Percentiles rank a stretch among this genome's conserved stretches.
Evolutionary conservation across 768 basidiomycete genomes (phyloP).

Genomic region (Leccinum aurantiacum): DNA sequence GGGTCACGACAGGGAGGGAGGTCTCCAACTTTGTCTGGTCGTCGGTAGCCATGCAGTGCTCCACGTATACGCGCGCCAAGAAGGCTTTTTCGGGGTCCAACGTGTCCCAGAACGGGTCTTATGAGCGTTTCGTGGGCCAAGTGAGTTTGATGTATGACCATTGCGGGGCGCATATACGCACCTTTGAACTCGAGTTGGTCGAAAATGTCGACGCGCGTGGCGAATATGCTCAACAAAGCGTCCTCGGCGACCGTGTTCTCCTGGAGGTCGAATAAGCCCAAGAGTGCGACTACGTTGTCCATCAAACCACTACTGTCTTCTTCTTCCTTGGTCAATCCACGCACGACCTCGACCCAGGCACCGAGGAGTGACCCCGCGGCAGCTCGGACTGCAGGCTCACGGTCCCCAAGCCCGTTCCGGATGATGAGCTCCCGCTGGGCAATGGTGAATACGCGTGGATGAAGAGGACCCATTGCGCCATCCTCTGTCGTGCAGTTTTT

Average conservation of each 20-base stretch:
- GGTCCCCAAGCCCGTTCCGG: conserved; percentile 81
- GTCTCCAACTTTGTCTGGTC: conserved; percentile 64
- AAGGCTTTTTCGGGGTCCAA: conserved; percentile 78
- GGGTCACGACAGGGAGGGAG: conserved; percentile 80
- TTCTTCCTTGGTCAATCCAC: conserved; percentile 34
- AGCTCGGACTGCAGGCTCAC: conserved; percentile 68
- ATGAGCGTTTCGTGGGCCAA: neutral
- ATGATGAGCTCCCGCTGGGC: conserved; percentile 77
- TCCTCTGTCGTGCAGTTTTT: conserved; percentile 36
- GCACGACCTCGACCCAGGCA: conserved; percentile 69
- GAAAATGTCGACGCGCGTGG: conserved; percentile 61
- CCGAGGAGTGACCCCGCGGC: conserved; percentile 73
- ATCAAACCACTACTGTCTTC: conserved; percentile 36
- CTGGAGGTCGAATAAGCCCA: conserved; percentile 59
- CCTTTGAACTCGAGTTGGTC: conserved; percentile 69
- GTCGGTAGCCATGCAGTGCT: conserved; percentile 65
- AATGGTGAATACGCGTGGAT: conserved; percentile 66
- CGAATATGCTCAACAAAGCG: conserved; percentile 72
- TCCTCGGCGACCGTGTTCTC: conserved; percentile 67
- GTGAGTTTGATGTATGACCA: neutral
- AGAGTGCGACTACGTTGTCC: conserved; percentile 46
- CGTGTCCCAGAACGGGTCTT: conserved; percentile 70
- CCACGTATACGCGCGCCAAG: conserved; percentile 79
- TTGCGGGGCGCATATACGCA: conserved; percentile 32
- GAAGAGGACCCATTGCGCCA: conserved; percentile 50